Percentiles rank a stretch among this genome's conserved stretches.
These are phyloP conservation scores for Calophaca sinica DNA, from an alignment of 306 rosid species.

Conservation along the genomic window DNA sequence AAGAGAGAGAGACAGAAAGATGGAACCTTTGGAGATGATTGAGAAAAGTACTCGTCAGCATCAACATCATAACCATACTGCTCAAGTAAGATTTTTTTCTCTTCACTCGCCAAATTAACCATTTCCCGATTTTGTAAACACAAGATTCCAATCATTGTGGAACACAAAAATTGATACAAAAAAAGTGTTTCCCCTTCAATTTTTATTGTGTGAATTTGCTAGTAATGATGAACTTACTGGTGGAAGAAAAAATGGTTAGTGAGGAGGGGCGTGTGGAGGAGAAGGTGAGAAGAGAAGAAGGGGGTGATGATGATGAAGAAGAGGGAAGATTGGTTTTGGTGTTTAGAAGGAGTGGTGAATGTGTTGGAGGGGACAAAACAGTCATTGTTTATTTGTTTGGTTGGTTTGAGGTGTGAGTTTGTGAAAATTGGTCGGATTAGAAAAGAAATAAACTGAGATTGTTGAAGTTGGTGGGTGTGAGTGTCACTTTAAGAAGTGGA, in stretches of 20 bases:
- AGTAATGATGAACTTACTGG: constrained; percentile 51
- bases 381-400: constrained; percentile 35
- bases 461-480: too few relatives aligned
- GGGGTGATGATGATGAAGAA: neutral
- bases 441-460: too few relatives aligned
- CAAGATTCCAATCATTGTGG: neutral
- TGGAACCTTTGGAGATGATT: constrained; percentile 67
- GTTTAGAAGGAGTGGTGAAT: constrained; percentile 53
- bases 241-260: constrained; percentile 48
- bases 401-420: neutral
- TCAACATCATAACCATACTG: constrained; percentile 80
- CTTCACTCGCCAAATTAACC: constrained; percentile 61
- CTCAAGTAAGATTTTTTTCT: constrained; percentile 74
- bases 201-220: neutral
- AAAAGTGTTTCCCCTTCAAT: neutral
- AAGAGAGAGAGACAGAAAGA: neutral
- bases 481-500: neutral
- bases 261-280: constrained; percentile 46
- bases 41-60: constrained; percentile 76
- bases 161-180: constrained; percentile 7
- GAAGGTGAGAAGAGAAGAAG: constrained; percentile 43
- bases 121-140: constrained; percentile 57
- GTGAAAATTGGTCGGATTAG: neutral
- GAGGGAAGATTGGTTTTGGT: constrained; percentile 40
- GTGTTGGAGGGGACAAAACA: constrained; percentile 43